Evolutionary conservation across 1,284 basidiomycete species (phyloP), one percentile per base, ranked within the genome.

Genomic region (Entoloma clypeatum): DNA sequence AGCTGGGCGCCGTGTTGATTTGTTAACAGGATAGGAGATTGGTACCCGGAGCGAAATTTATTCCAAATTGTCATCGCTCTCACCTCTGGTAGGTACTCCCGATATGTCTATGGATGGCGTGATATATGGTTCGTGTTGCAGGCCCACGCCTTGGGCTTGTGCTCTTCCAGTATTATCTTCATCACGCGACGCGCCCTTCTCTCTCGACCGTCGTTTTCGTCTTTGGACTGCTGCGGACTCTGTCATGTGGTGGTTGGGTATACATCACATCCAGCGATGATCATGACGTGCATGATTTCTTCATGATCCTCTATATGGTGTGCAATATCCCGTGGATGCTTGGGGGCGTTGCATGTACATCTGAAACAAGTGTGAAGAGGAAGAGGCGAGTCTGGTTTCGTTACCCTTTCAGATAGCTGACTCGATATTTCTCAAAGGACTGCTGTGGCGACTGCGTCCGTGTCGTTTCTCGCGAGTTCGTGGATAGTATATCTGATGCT

Each of bases 51-150:
- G 51, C 74, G 92, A 45, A 92, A 86, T 48, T 61, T 92, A 32
- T 96, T 97, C 58, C 93, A 97, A 53, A 81, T 95, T 35, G 68
- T 94, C 34, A 94, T 96, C 52, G 93, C 93, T 9, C 61, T 94
- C 24, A 86, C 83, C 29, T 81, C 88, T 35, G 86, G 90, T 69
- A 63, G 62, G 59, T 64, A 17, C 28, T 18, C 17, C 31, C 13
- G 8, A n/a, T 17, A 22, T 19, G 22, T 50, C 67, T 10, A 44
- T 53, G 5, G 46, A 32, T 22, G 27, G 16, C 22, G n/a, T n/a
- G n/a, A n/a, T n/a, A n/a, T n/a, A n/a, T n/a, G n/a, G n/a, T n/a
- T n/a, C n/a, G n/a, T n/a, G n/a, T n/a, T n/a, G 45, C 58, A 74
- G 84, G 86, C 5, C 92, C 92, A 0, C 82, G 93, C 3, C 84